Base-by-base conservation (phyloP, 2,329 filamentous ascomycete genomes). In the Leptographium radiaticola region DNA sequence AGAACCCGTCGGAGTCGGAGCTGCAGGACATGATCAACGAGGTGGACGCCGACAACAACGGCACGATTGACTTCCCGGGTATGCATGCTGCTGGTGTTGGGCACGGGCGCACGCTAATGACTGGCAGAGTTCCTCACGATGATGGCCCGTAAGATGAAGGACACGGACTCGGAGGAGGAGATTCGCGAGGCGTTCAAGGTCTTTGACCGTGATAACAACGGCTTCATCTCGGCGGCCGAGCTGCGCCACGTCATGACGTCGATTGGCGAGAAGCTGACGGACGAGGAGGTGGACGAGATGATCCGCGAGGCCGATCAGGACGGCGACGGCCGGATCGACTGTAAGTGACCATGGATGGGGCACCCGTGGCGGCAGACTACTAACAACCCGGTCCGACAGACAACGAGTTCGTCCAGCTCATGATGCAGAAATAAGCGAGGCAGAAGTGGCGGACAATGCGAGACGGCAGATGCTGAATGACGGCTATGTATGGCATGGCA, bases 121-220 rank as follows among this genome's bases (percentile, higher is more conserved):
- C 20, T 18, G 40, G n/a, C 65, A 91, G 87, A 93, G 68, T 93
- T 93, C 72, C 76, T 93, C 58, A 93, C 87, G 59, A 93, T 93
- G 87, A 93, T 93, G 87, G 87, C 87, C 57, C 82, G 87, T 66
- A 93, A 93, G 75, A 93, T 93, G 87, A 91, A 91, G 77, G 87
- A 91, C 65, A 93, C 87, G 62, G 87, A 93, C 67, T 91, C 87
- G 49, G 87, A 93, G 72, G 87, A 93, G 73, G 87, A 93, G 70
- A 93, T 93, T 63, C 82, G 87, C 64, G 87, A 91, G 70, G 87
- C 87, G 15, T 91, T 91, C 80, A 90, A 90, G 78, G 81, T 86
- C 54, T 93, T 93, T 64, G 87, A 93, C 68, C 87, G 87, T 63
- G 87, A 93, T 66, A 93, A 91, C 76, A 93, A 93, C 71, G 87